Evolutionary conservation across 805 yeast species (phyloP), one percentile per base, ranked within the genome.

Genomic region (Metschnikowia noctiluminum): DNA sequence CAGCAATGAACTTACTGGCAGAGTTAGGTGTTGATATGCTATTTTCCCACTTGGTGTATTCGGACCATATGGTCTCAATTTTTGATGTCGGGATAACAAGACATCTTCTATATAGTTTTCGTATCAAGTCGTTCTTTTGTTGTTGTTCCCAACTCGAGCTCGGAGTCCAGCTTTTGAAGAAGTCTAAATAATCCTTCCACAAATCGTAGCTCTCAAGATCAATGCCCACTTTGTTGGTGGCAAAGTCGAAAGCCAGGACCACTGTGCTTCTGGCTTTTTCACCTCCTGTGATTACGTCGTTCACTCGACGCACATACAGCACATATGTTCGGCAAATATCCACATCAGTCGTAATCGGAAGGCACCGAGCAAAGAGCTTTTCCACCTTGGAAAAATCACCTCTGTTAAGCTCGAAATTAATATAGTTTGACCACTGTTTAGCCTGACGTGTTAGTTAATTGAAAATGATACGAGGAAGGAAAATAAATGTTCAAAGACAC

Each of bases 181-280:
- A 90, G 9, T 78, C 83, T n/a, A 94, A 62, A 62, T 89, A 94
- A 57, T 87, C 94, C 42, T 76, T 73, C 96, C 97, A 92, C 38
- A 94, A 68, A 2, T 73, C 72, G 31, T 86, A 84, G 15, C 91
- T 79, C 34, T 78, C 73, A 6, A 85, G 78, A 63, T 94, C 98
- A 31, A 81, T 67, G 0, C 97, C 97, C 43, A 91, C 88, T 51
- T 82, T 79, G 28, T 77, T 81, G 15, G 87, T 71, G 1, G 95
- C 96, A 62, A 87, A 80, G 52, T 90, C 95, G 63, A 84, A 92
- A 0, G 97, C 96, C 61, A 83, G 85, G 14, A 85, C 73, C 12
- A 91, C 87, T 1, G 80, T 77, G 10, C 83, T 77, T 54, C 94
- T 72, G 0, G 94, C 91, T 53, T 78, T 82, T 62, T 86, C 95